Percentiles rank a stretch among this genome's conserved stretches.
phyloP scores from a whole-genome alignment of 2,329 filamentous ascomycete genomes.

The Clonostachys sp. region DNA sequence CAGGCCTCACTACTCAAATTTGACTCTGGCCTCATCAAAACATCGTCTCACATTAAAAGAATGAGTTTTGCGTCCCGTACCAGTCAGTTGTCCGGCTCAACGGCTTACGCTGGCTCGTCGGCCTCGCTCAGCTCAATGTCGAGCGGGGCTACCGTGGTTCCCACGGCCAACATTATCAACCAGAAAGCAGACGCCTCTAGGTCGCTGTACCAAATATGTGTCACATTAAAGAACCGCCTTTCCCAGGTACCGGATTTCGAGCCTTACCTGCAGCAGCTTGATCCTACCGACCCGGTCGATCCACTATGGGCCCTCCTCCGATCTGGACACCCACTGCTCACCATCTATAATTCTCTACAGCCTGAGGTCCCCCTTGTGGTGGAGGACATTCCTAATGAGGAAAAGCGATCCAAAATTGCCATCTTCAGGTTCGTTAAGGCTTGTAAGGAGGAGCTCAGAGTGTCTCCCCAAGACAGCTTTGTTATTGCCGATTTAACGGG shows the following conservation, averaged over 20 bases:
- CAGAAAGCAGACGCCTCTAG: slow-evolving; percentile 87
- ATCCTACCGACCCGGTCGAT: slow-evolving; percentile 73
- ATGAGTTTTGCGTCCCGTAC: slow-evolving; percentile 35
- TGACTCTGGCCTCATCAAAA: not conserved
- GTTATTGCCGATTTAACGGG: slow-evolving; percentile 88
- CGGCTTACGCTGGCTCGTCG: slow-evolving; percentile 47
- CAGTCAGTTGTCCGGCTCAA: slow-evolving; percentile 60
- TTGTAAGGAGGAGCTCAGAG: slow-evolving; percentile 76
- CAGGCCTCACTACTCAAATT: not conserved
- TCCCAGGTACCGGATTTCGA: slow-evolving; percentile 82
- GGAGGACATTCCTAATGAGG: slow-evolving; percentile 52
- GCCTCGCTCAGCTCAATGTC: slow-evolving; percentile 46
- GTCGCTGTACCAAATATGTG: slow-evolving; percentile 93
- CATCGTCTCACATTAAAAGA: not conserved
- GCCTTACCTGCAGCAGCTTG: slow-evolving; percentile 66
- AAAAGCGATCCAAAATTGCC: slow-evolving; percentile 79
- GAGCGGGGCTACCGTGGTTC: slow-evolving; percentile 40
- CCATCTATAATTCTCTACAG: slow-evolving; percentile 82
- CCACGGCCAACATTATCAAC: slow-evolving; percentile 94
- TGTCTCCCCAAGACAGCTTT: slow-evolving; percentile 80
- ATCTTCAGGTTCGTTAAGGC: slow-evolving; percentile 91
- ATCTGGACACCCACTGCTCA: slow-evolving; percentile 77
- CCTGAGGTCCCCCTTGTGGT: slow-evolving; percentile 65
- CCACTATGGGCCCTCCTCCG: slow-evolving; percentile 86
- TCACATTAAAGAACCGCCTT: slow-evolving; percentile 77